Evolutionary conservation across 441 rosid species (phyloP).

Genomic region (Corymbia calophylla): DNA sequence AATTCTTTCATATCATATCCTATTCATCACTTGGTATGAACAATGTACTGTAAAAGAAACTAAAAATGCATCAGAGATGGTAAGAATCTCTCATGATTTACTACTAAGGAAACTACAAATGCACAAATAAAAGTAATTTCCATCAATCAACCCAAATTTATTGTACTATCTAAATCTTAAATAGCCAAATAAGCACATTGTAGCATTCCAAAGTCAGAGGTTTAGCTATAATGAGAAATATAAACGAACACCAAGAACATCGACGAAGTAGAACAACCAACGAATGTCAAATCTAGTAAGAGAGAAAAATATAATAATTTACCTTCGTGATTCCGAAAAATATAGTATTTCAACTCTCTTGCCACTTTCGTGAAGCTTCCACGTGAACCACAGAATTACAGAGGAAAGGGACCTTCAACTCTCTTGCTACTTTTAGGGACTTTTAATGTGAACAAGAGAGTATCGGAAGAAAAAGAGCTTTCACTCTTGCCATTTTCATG

Average conservation of each 20-base stretch:
- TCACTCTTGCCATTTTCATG: background rate
- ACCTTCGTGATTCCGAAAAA: background rate
- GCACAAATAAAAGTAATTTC: background rate
- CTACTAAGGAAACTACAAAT: background rate
- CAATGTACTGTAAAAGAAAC: background rate
- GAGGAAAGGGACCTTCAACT: background rate
- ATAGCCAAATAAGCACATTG: background rate
- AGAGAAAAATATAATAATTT: background rate
- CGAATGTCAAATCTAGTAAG: background rate
- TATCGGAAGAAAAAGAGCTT: background rate
- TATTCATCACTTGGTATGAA: background rate
- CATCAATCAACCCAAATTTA: background rate
- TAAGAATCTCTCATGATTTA: background rate
- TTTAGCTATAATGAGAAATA: background rate
- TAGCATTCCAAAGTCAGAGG: background rate
- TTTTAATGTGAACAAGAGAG: background rate
- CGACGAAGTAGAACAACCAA: background rate
- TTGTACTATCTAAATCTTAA: background rate
- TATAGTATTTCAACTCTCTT: background rate
- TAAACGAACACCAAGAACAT: background rate
- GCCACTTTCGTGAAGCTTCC: background rate
- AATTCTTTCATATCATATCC: background rate
- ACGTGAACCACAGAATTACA: background rate
- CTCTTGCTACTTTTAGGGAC: background rate
- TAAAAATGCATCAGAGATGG: background rate